Evolutionary conservation across 2,329 filamentous ascomycete species (phyloP), one percentile per base, ranked within the genome.

Genomic region (Talaromyces sp.): DNA sequence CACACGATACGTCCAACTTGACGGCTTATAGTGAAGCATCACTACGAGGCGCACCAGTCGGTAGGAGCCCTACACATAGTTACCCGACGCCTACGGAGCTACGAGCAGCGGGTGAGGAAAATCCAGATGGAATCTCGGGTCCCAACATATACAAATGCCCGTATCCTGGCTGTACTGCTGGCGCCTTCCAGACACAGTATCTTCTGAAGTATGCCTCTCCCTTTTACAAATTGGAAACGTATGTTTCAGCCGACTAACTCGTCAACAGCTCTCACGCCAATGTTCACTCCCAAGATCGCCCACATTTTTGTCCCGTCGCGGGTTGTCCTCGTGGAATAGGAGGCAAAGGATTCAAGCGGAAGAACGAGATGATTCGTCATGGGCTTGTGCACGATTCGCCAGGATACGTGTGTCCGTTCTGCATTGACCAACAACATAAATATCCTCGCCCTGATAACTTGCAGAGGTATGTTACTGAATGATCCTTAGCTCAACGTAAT

Each of bases 391-490:
- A 99, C 73, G 90, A 93, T 69, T 96, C 92, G 8, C 95, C 95
- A 1, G 94, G 94, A 67, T 99, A 98, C 73, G 89, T 97, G 35
- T 99, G 95, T 76, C 95, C 95, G 0, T 98, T 97, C 74, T 99
- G 95, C 76, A 91, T 92, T 1, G 93, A 97, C 73, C 86, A 93
- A 69, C 93, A 97, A 75, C 94, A 97, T 77, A 93, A 90, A 74
- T 98, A 98, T 76, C 95, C 95, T 5, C 85, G 95, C 70, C 95
- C 95, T 39, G 95, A 99, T 77, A 98, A 98, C 82, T 81, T 99
- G 64, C 94, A 97, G 81, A 88, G 94, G 92, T 96, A 83, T 69
- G 85, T 65, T 8, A 27, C 43, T 27, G 43, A 63, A 47, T 33
- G 15, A 49, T 54, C 43, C 27, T 57, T 15, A 47, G 50, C 17